Evolutionary conservation across 306 rosid genomes (phyloP).

Genomic region (Cicer yamashitae): DNA sequence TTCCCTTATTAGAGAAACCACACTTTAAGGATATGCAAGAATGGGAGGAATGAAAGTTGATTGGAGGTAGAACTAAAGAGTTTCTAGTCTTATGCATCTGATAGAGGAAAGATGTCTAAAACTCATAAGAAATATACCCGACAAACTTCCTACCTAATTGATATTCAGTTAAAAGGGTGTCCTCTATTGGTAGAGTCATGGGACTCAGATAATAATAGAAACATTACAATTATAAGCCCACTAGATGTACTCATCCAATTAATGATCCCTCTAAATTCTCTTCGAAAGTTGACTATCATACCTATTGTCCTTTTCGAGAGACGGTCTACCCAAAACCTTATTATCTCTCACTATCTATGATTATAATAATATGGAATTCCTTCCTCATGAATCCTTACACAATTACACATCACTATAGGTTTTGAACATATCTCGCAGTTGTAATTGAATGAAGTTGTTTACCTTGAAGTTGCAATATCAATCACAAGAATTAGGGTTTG

Average conservation of each 20-base stretch:
- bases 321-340: neutral
- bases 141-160: neutral
- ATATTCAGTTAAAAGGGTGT: neutral
- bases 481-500: too few relatives aligned
- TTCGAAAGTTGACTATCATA: neutral
- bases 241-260: neutral
- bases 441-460: neutral
- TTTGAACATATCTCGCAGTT: neutral
- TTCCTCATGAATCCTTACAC: conserved; percentile 1
- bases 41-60: conserved; percentile 13
- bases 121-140: neutral
- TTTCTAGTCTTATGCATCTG: neutral
- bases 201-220: too few relatives aligned
- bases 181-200: neutral
- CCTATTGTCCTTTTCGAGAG: neutral
- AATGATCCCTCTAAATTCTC: neutral
- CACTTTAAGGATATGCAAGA: neutral
- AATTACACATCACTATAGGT: neutral
- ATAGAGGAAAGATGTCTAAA: neutral
- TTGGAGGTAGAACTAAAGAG: neutral
- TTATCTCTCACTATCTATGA: neutral
- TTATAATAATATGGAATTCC: conserved; percentile 13
- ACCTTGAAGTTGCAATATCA: neutral
- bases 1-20: conserved; percentile 13
- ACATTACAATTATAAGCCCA: neutral